Evolutionary conservation across 2,329 filamentous ascomycete genomes (phyloP).

Genomic region (Coniochaeta hoffmannii): DNA sequence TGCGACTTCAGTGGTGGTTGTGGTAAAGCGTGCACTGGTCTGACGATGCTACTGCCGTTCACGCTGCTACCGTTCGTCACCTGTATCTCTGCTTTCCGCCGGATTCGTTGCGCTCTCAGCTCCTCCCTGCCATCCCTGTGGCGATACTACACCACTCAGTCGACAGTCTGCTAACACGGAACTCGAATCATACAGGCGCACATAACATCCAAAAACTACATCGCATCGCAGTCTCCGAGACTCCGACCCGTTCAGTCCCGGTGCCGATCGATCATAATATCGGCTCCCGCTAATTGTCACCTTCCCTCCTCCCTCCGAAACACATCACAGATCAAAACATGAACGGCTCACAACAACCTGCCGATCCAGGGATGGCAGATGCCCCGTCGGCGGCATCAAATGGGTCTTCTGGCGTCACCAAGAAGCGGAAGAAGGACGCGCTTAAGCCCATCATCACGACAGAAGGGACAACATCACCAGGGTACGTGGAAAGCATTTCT

Average conservation of each 20-base stretch:
- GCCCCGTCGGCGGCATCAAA: conserved; percentile 10
- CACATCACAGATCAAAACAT: conserved; percentile 8
- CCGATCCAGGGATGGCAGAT: conserved; percentile 9
- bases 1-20: too few relatives aligned
- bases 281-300: not conserved
- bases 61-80: too few relatives aligned
- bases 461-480: conserved; percentile 33
- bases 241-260: not conserved
- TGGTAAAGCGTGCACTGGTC: not conserved
- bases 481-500: conserved; percentile 25
- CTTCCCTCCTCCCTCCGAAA: not conserved
- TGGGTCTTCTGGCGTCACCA: conserved; percentile 30
- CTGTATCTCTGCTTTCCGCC: too few relatives aligned
- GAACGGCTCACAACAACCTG: conserved; percentile 18
- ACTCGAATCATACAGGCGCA: not conserved
- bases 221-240: not conserved
- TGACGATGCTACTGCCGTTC: too few relatives aligned
- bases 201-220: not conserved
- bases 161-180: not conserved
- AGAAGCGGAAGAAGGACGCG: conserved; percentile 69
- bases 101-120: too few relatives aligned
- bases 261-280: not conserved
- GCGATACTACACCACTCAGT: not conserved
- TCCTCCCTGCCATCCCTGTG: not conserved
- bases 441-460: conserved; percentile 72